Evolutionary conservation across 1,284 basidiomycete species (phyloP).

Genomic region (Trichosporon sp.): DNA sequence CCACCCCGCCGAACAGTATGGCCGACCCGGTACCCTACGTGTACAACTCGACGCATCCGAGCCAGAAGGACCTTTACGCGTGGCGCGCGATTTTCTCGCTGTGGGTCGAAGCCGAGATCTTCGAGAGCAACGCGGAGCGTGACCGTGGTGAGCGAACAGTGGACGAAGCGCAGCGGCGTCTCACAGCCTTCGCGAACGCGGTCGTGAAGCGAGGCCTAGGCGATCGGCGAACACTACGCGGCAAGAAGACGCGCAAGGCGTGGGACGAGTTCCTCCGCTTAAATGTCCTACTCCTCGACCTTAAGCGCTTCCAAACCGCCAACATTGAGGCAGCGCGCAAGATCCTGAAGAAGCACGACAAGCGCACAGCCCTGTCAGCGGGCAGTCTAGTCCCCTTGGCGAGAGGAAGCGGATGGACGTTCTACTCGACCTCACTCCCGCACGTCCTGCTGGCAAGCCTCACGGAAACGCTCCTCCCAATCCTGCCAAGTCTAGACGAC

Average conservation of each 20-base stretch:
- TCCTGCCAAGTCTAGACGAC: conserved; percentile 59
- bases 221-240: conserved; percentile 58
- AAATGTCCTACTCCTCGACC: conserved; percentile 73
- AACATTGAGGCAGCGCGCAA: conserved; percentile 84
- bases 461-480: conserved; percentile 73
- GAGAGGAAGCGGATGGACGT: conserved; percentile 42
- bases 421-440: conserved; percentile 58
- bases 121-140: conserved; percentile 70
- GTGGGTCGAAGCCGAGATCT: conserved; percentile 82
- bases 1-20: conserved; percentile 24
- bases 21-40: background rate
- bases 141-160: conserved; percentile 67
- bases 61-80: conserved; percentile 65
- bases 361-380: conserved; percentile 59
- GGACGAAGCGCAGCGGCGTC: conserved; percentile 65
- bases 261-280: conserved; percentile 74
- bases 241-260: conserved; percentile 60
- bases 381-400: conserved; percentile 33
- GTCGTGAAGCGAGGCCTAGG: conserved; percentile 60
- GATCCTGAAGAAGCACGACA: conserved; percentile 91
- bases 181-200: conserved; percentile 65
- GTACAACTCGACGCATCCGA: conserved; percentile 37
- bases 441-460: conserved; percentile 78
- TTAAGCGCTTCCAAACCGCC: conserved; percentile 82
- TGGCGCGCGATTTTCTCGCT: conserved; percentile 89